phyloP scores from a whole-genome alignment of 2,329 filamentous ascomycete species.

The Trichoderma oligosporum region DNA sequence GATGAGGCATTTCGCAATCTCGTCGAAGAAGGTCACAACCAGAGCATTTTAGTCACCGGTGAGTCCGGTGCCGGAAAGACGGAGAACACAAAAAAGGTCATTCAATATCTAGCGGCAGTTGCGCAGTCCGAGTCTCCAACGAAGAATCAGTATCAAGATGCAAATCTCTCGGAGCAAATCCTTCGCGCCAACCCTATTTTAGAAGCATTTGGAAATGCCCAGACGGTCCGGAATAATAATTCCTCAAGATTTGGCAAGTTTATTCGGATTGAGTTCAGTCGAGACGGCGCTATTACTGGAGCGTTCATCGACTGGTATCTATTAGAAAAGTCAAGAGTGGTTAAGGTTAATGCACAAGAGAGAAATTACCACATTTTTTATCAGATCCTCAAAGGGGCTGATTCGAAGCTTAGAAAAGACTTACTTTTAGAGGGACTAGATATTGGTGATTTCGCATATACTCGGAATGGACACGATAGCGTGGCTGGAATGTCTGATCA shows the following conservation, averaged over 20 bases:
- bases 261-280: conserved; percentile 91
- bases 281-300: conserved; percentile 83
- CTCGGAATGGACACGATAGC: conserved; percentile 82
- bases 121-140: conserved; percentile 74
- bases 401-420: conserved; percentile 66
- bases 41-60: conserved; percentile 96
- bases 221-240: conserved; percentile 97
- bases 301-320: conserved; percentile 99
- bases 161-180: conserved; percentile 93
- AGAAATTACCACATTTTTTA: conserved; percentile 98
- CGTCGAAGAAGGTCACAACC: conserved; percentile 90
- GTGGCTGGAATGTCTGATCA: conserved; percentile 86
- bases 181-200: conserved; percentile 93
- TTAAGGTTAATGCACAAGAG: conserved; percentile 80
- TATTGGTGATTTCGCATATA: conserved; percentile 88
- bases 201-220: conserved; percentile 96
- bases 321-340: conserved; percentile 95
- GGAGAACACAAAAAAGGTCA: conserved; percentile 99
- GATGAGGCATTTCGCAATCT: conserved; percentile 95
- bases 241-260: conserved; percentile 98
- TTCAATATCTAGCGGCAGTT: conserved; percentile 94
- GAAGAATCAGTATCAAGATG: conserved; percentile 60
- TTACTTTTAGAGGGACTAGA: conserved; percentile 72
- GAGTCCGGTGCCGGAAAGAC: conserved; percentile 98
- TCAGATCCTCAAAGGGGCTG: conserved; percentile 83